These are phyloP conservation scores for Microcyclosporella mali DNA, from an alignment of 2,329 filamentous ascomycete species.

Conservation along the genomic window DNA sequence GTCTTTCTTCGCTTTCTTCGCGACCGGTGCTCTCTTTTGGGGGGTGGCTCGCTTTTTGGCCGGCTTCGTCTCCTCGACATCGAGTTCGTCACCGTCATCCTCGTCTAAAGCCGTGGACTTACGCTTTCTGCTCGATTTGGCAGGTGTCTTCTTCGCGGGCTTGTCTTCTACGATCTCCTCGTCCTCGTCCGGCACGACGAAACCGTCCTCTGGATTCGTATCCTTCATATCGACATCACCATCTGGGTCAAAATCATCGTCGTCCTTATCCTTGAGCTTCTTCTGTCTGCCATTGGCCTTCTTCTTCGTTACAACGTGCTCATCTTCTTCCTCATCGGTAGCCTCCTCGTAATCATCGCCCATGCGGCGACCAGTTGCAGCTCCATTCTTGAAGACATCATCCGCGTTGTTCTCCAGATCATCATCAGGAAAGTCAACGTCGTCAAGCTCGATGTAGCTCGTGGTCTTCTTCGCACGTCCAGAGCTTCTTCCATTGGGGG, in stretches of 20 bases:
- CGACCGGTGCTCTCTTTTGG: conserved; percentile 47
- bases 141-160: conserved; percentile 33
- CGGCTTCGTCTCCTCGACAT: conserved; percentile 40
- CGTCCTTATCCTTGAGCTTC: conserved; percentile 32
- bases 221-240: conserved; percentile 52
- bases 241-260: conserved; percentile 37
- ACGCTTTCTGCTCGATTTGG: conserved; percentile 44
- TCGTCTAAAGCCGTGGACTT: conserved; percentile 54
- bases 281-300: conserved; percentile 16
- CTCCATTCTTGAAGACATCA: conserved; percentile 75
- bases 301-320: conserved; percentile 49
- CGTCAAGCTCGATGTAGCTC: conserved; percentile 33
- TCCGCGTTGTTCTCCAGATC: conserved; percentile 53
- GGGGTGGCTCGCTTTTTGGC: conserved; percentile 51
- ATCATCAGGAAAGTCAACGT: conserved; percentile 34
- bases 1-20: conserved; percentile 57
- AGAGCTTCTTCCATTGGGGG: conserved; percentile 33
- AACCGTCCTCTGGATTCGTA: conserved; percentile 41
- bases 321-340: conserved; percentile 61
- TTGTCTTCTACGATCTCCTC: conserved; percentile 36
- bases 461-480: conserved; percentile 38
- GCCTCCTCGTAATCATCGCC: conserved; percentile 68
- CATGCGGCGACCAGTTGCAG: conserved; percentile 47
- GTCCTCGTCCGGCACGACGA: conserved; percentile 40
- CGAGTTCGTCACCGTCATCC: conserved; percentile 47